Evolutionary conservation across 495 filamentous ascomycete genomes (phyloP).

Genomic region (Darksidea phi): DNA sequence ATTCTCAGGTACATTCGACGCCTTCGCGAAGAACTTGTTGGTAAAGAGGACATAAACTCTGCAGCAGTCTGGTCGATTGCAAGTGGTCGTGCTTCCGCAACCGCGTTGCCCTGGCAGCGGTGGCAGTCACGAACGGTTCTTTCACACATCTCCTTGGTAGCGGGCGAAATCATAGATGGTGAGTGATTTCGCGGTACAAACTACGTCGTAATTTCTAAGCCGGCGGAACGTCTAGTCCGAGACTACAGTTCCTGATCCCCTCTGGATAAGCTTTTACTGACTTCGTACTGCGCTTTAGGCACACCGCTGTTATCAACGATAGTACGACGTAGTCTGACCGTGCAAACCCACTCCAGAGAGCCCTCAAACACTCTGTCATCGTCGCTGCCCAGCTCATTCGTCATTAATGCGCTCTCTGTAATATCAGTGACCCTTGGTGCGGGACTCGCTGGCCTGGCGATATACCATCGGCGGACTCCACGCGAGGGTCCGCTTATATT

Average conservation of each 20-base stretch:
- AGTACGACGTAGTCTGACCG: neutral
- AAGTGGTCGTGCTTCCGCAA: neutral
- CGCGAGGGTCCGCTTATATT: slow-evolving; percentile 30
- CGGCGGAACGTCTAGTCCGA: too few relatives aligned
- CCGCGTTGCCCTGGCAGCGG: neutral
- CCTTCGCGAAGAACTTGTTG: slow-evolving; percentile 26
- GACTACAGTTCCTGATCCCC: too few relatives aligned
- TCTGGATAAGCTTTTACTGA: too few relatives aligned
- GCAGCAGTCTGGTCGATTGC: slow-evolving; percentile 22
- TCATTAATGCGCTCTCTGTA: slow-evolving; percentile 16
- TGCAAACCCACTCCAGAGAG: neutral
- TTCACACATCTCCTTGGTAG: too few relatives aligned
- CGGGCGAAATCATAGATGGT: neutral
- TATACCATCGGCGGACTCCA: slow-evolving; percentile 19
- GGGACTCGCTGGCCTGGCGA: slow-evolving; percentile 19
- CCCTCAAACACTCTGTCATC: slow-evolving; percentile 3
- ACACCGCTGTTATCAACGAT: slow-evolving; percentile 15
- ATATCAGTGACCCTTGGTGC: slow-evolving; percentile 12
- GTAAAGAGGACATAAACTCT: slow-evolving; percentile 16
- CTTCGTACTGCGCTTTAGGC: too few relatives aligned
- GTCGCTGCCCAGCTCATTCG: slow-evolving; percentile 21
- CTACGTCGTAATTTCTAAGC: too few relatives aligned
- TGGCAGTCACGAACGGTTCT: neutral
- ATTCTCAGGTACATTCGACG: slow-evolving; percentile 52
- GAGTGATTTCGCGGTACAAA: too few relatives aligned